These are phyloP conservation scores for Microbotryomycetes sp. DNA, from an alignment of 1,284 basidiomycete species.

Conservation along the genomic window DNA sequence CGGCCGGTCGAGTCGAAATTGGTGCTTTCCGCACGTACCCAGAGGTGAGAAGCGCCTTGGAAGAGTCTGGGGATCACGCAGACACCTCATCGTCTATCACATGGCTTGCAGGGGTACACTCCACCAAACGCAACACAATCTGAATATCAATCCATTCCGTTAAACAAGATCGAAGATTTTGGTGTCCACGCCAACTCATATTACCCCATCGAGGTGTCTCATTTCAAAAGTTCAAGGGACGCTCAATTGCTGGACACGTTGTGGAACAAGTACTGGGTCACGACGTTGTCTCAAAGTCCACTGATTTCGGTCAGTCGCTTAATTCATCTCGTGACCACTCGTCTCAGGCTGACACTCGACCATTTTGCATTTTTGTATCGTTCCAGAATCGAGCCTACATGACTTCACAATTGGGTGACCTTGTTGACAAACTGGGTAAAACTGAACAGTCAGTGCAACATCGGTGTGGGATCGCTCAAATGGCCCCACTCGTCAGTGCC, in stretches of 20 bases:
- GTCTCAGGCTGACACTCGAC: background rate
- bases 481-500: conserved; percentile 28
- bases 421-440: conserved; percentile 69
- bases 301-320: conserved; percentile 66
- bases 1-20: conserved; percentile 95
- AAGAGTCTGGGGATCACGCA: background rate
- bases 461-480: conserved; percentile 25
- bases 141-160: conserved; percentile 83
- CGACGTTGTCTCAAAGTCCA: conserved; percentile 84
- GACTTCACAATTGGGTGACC: conserved; percentile 77
- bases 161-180: conserved; percentile 93
- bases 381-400: conserved; percentile 81
- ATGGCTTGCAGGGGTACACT: conserved; percentile 57
- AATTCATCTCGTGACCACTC: background rate
- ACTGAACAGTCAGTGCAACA: conserved; percentile 35
- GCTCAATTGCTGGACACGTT: conserved; percentile 76
- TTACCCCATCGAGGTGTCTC: conserved; percentile 86
- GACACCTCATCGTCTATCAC: background rate
- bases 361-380: background rate
- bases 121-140: conserved; percentile 66
- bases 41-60: conserved; percentile 47
- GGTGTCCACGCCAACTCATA: conserved; percentile 97
- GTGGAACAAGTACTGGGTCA: conserved; percentile 99
- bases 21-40: conserved; percentile 97
- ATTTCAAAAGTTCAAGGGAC: conserved; percentile 87